Conservation (phyloP, 2,329 filamentous ascomycete species). For the Sporothrix pallida region DNA sequence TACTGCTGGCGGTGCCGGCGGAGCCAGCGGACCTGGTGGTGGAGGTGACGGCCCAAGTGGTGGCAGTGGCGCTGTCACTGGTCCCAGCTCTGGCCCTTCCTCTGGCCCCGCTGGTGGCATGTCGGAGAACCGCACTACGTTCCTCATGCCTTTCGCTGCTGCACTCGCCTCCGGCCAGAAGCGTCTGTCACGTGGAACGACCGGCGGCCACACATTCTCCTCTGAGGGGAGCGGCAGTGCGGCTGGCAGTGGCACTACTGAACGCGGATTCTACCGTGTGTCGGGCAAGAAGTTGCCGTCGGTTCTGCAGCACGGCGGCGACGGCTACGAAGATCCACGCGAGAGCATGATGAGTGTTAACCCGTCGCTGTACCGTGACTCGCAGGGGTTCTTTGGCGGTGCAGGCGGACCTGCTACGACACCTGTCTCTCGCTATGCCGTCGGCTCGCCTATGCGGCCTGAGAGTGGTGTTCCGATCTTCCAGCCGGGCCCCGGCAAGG, state of each 20-base stretch:
- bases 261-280: slow-evolving; percentile 68
- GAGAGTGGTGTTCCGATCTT: slow-evolving; percentile 66
- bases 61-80: slow-evolving; percentile 31
- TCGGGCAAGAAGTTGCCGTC: slow-evolving; percentile 69
- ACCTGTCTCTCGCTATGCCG: slow-evolving; percentile 50
- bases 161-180: slow-evolving; percentile 53
- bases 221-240: slow-evolving; percentile 12
- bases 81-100: slow-evolving; percentile 34
- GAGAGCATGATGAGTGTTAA: slow-evolving; percentile 37
- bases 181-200: slow-evolving; percentile 41
- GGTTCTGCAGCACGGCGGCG: slow-evolving; percentile 65
- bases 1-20: slow-evolving; percentile 32
- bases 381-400: slow-evolving; percentile 43
- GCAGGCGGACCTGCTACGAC: slow-evolving; percentile 41
- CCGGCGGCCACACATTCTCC: not conserved
- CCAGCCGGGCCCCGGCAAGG: slow-evolving; percentile 67
- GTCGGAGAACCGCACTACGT: slow-evolving; percentile 54
- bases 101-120: slow-evolving; percentile 44
- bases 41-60: slow-evolving; percentile 34
- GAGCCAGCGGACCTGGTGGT: slow-evolving; percentile 39
- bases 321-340: slow-evolving; percentile 57
- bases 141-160: slow-evolving; percentile 57
- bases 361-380: slow-evolving; percentile 40
- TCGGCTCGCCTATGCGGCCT: slow-evolving; percentile 64
- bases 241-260: slow-evolving; percentile 40